Evolutionary conservation across 805 yeast species (phyloP).

Genomic region (Candida coleopterorum): DNA sequence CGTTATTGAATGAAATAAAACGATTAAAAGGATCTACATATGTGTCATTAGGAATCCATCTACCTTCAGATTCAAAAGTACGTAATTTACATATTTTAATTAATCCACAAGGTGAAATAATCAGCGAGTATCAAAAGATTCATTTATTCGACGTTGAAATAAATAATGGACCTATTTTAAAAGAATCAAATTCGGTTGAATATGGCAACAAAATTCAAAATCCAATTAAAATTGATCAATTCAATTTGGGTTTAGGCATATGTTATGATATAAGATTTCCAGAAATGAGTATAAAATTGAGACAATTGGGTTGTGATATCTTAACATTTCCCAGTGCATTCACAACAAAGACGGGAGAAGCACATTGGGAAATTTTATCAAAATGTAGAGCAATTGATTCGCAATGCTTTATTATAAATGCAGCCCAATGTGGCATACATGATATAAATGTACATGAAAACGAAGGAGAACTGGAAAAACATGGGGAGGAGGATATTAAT

Average conservation of each 20-base stretch:
- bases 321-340: slow-evolving; percentile 88
- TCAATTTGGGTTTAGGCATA: slow-evolving; percentile 62
- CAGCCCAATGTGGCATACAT: slow-evolving; percentile 83
- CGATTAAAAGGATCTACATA: slow-evolving; percentile 40
- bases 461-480: slow-evolving; percentile 12
- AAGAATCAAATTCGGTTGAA: slow-evolving; percentile 75
- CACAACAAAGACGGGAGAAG: slow-evolving; percentile 84
- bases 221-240: slow-evolving; percentile 40
- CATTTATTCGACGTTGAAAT: slow-evolving; percentile 89
- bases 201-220: slow-evolving; percentile 56
- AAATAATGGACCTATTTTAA: slow-evolving; percentile 72
- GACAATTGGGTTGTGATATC: slow-evolving; percentile 70
- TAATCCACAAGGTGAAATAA: slow-evolving; percentile 55
- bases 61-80: slow-evolving; percentile 52
- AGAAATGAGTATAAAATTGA: slow-evolving; percentile 61
- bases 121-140: slow-evolving; percentile 72
- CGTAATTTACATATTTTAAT: slow-evolving; percentile 75
- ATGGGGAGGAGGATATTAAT: slow-evolving; percentile 18
- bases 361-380: slow-evolving; percentile 84
- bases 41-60: slow-evolving; percentile 87
- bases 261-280: slow-evolving; percentile 91
- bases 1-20: slow-evolving; percentile 12
- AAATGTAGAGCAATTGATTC: slow-evolving; percentile 84
- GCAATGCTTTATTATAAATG: slow-evolving; percentile 82
- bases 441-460: slow-evolving; percentile 35